Evolutionary conservation across 2,329 filamentous ascomycete species (phyloP).

Genomic region (Emmonsiellopsis sp.): DNA sequence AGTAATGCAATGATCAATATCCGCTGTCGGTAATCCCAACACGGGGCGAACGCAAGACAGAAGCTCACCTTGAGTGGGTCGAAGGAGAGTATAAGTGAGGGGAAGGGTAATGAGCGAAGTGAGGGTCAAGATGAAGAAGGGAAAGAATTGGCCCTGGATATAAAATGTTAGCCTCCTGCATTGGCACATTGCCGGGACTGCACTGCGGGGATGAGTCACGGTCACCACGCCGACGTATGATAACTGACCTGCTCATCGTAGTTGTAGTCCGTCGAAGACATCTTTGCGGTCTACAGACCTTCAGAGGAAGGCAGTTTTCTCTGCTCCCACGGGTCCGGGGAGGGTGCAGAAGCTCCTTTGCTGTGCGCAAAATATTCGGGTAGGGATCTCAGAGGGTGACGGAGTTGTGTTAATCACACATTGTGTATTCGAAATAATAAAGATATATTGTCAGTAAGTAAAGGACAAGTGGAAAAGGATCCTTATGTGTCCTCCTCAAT

Average conservation of each 20-base stretch:
- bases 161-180: conserved; percentile 5
- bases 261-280: conserved; percentile 90
- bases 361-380: neutral
- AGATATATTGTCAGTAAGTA: neutral
- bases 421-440: neutral
- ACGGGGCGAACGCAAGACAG: neutral
- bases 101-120: conserved; percentile 80
- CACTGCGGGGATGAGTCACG: neutral
- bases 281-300: conserved; percentile 19
- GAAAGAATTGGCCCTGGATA: conserved; percentile 84
- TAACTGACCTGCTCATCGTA: conserved; percentile 78
- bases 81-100: conserved; percentile 79
- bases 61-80: conserved; percentile 57
- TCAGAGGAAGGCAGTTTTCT: neutral
- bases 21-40: conserved; percentile 20
- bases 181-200: neutral
- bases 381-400: neutral
- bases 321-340: too few species aligned
- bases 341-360: too few species aligned
- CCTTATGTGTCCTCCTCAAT: neutral
- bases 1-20: conserved; percentile 9
- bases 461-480: neutral
- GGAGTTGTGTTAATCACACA: neutral
- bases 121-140: conserved; percentile 94
- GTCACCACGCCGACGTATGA: neutral